A percentile compares a stretch with the other conserved stretches of the same genome.
phyloP scores from a whole-genome alignment of 176 grass and related monocot genomes.

The Cenchrus purpureus region DNA sequence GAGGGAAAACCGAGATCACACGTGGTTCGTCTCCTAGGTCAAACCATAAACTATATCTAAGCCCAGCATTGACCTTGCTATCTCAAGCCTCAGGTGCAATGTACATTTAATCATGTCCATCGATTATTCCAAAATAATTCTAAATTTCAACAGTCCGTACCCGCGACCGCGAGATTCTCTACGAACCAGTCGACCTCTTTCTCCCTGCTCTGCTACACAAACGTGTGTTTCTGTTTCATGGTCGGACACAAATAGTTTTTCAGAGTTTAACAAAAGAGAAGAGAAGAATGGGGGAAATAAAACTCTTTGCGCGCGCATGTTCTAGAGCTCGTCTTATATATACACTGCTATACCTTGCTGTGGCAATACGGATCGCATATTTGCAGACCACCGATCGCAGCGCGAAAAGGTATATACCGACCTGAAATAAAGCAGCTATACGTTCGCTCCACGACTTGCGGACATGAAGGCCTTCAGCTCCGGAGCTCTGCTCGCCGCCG shows the following conservation, averaged over 20 bases:
- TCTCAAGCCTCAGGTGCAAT: not conserved
- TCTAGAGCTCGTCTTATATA: not conserved
- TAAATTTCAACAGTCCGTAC: too few relatives aligned
- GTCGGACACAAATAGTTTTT: conserved; percentile 30
- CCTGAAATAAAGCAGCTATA: not conserved
- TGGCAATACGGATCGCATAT: not conserved
- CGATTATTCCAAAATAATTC: conserved; percentile 16
- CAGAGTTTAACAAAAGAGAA: not conserved
- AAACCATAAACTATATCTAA: not conserved
- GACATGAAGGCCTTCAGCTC: conserved; percentile 35
- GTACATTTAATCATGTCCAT: conserved; percentile 8
- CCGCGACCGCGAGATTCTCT: not conserved
- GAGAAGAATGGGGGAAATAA: too few relatives aligned
- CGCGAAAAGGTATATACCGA: not conserved
- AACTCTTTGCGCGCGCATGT: not conserved
- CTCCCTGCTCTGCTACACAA: not conserved
- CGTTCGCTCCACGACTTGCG: not conserved
- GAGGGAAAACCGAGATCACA: too few relatives aligned
- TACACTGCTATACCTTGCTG: not conserved
- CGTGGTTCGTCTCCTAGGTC: not conserved
- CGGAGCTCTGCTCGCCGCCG: conserved; percentile 31
- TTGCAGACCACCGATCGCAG: not conserved
- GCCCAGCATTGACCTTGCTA: not conserved
- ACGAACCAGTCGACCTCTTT: not conserved
- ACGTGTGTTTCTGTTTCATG: conserved; percentile 3